Base-by-base conservation (phyloP, 2,329 filamentous ascomycete species). In the Lachnellula hyalina region DNA sequence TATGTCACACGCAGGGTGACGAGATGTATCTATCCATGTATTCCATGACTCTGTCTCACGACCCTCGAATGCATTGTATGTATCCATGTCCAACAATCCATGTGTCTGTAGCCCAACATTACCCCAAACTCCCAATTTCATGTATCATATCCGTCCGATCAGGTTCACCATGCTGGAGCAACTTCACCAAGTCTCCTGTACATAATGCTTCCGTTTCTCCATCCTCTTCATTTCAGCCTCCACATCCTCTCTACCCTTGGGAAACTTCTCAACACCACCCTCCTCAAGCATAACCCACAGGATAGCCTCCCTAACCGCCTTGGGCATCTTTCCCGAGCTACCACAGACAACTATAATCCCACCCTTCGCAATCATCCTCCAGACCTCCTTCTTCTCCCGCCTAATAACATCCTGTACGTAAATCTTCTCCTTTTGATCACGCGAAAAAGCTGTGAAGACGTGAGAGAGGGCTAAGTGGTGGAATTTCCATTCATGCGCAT, bases 401-500 rank as follows among this genome's bases (percentile, higher is more conserved):
- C 56, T 49, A 25, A 70, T 64, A 6, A 64, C 41, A 54, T 70
- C 67, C 40, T 90, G 86, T 1, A 89, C 85, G 60, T 90, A 90
- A 7, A 84, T 69, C 66, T 85, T 87, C 51, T 79, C 72, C 35
- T 63, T 67, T 66, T 87, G 83, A 61, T 91, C 87, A 40, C 88
- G 73, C 2, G 87, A 90, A 67, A 90, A 90, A 0, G 87, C 87
- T 0, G 83, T 79, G 50, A 79, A 73, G 2, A 88, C 77, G 6
- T 76, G 2, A 6, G 38, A 71, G 5, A 89, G 70, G 1, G 73
- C 70, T 1, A 77, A 70, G 1, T 70, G 60, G 1, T 85, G 61
- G 0, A 66, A 41, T 1, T 73, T 65, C 91, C 91, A 96, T 59
- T 97, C 92, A 0, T 85, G 71, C 5, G 76, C 71, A 69, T 94